Evolutionary conservation across 768 basidiomycete genomes (phyloP), one percentile per base, ranked within the genome.

Genomic region (Xanthoconium purpureum): DNA sequence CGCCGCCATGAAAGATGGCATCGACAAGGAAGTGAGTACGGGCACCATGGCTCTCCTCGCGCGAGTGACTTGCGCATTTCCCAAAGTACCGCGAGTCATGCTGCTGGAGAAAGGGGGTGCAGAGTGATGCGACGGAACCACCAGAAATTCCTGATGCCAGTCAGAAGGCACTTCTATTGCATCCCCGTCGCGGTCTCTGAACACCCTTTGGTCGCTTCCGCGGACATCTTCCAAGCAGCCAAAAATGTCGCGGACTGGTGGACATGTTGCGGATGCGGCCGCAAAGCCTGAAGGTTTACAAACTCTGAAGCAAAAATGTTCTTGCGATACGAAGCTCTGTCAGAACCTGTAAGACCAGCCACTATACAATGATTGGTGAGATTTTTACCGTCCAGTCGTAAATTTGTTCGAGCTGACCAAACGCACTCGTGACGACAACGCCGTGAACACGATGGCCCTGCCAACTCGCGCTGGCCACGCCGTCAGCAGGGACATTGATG

Each of bases 351-450:
- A 18, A 61, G 58, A 61, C 47, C n/a, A 45, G 60, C 47, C n/a
- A 45, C 39, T 50, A 39, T 28, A 37, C 39, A 35, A 56, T 40
- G 20, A 61, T 28, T 28, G 38, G 47, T 37, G 37, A 58, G 52
- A 50, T 36, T 43, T 60, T 64, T 71, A 80, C 83, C 46, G 85
- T 89, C 91, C 91, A 92, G 66, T 91, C 84, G 61, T 83, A 78
- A 39, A 88, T 74, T 64, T 89, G 79, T 61, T 80, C 59, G 5
- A 82, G 59, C 46, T 74, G 71, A 20, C 82, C 84, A 70, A 85
- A 89, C n/a, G 84, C 85, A 56, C 55, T 78, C 20, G 87, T 86
- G 68, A 89, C 89, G n/a, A 91, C 84, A 42, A 89, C 77, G 4
- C 82, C 85, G 30, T 86, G 88, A 35, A 82, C 79, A 11, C 80